Evolutionary conservation across 805 yeast genomes (phyloP), one percentile per base, ranked within the genome.

Genomic region (Hanseniaspora thailandica): DNA sequence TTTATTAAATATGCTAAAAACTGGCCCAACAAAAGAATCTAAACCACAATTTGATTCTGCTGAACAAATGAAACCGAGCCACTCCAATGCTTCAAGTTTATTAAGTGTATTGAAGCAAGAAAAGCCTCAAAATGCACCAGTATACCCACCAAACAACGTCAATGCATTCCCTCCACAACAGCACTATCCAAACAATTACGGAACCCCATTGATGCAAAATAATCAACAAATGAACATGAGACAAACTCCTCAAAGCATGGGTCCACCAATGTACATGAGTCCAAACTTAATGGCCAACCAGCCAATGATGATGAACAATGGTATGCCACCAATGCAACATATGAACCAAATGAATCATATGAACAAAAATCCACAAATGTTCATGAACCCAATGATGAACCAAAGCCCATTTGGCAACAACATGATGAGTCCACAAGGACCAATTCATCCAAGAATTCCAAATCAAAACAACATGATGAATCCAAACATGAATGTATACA

Each of bases 11-110:
- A 22, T 38, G 25, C n/a, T 38, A 17, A 38, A 38, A 26, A 13
- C 20, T 25, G 30, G 30, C 10, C 19, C 41, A 26, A 13, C 34
- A 5, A n/a, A 26, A 71, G 90, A 82, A 51, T 65, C 84, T 55
- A 73, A 84, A 60, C 77, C 82, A 57, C 74, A 83, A 63, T 70
- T 84, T 56, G 78, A 76, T 57, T 64, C 68, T 45, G 75, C 77
- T 17, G 72, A 75, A 7, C 64, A 63, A 30, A 63, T 61, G 17
- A 59, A 60, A 19, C 60, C 62, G 31, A 33, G 19, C 17, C 26
- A 47, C 23, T 30, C 45, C 5, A 47, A 39, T 31, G 46, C 52
- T 2, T 30, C 33, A 5, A 48, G 47, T 19, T 31, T 48, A 20
- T 40, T 48, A n/a, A 26, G 22, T 33, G 45, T 48, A 15, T 31